Base-by-base conservation (phyloP, 1,284 basidiomycete genomes). In the Boletus mariae region DNA sequence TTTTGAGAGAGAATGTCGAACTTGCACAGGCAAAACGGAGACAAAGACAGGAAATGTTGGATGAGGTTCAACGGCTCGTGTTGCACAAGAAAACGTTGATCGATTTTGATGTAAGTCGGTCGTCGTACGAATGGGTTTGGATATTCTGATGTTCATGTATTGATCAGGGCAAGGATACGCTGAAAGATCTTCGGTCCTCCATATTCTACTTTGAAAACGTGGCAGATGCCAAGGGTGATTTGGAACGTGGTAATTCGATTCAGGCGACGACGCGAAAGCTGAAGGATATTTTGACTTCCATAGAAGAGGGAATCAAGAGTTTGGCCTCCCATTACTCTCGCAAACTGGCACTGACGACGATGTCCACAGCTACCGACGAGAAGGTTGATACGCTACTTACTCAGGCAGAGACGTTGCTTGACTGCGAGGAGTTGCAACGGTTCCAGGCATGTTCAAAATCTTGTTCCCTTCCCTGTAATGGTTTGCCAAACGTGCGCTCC, bases 171-270 rank as follows among this genome's bases (percentile, higher is more conserved):
- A 74, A 79, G 60, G 84, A 90, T 60, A 76, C 80, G 1, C 60
- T 87, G 38, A 77, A 77, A 42, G 79, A 85, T 58, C 65, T 91
- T 41, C 75, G 75, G 13, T 76, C 81, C 5, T 72, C 81, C 1
- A 72, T 88, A 25, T 73, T 85, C 56, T 91, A 90, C 62, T 88
- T 82, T 63, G 84, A 89, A 64, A 70, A 82, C 43, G 73, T 88
- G 4, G 86, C 85, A 2, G 67, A 78, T 34, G 65, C 75, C 51
- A 69, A 71, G 28, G 78, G 71, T 4, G 76, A 81, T 50, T 62
- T 69, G 4, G 73, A 73, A 44, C 80, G 87, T 28, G 68, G 73
- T n/a, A 63, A 60, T 4, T 64, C 66, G 38, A 68, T 87, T 31
- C 63, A 75, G 50, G 62, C 62, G 6, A 80, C 78, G 20, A 69